Evolutionary conservation across 2,329 filamentous ascomycete species (phyloP).

Genomic region (Ascochyta koolunga): DNA sequence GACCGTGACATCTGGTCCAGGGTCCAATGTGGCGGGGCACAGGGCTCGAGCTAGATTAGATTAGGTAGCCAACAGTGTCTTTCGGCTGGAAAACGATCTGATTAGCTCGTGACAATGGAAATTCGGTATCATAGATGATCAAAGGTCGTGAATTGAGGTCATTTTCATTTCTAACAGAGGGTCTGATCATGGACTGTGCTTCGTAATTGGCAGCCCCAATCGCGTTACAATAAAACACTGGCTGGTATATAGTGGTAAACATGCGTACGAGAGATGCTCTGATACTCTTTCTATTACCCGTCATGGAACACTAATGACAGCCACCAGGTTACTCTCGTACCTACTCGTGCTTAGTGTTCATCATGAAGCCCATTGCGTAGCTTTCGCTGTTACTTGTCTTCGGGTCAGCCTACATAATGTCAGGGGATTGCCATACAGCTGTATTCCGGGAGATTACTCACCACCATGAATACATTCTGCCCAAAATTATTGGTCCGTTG

Average conservation of each 20-base stretch:
- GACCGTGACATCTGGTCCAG: slow-evolving; percentile 20
- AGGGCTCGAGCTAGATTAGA: slow-evolving; percentile 12
- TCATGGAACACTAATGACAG: neutral
- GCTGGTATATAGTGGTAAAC: neutral
- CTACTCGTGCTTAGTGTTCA: slow-evolving; percentile 22
- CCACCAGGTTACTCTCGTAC: neutral
- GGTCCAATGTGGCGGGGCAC: slow-evolving; percentile 21
- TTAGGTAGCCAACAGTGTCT: neutral
- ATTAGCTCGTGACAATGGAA: neutral
- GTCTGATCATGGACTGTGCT: neutral
- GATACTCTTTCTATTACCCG: neutral
- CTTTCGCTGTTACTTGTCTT: slow-evolving; percentile 33
- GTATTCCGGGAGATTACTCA: slow-evolving; percentile 25
- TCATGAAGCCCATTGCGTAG: slow-evolving; percentile 38
- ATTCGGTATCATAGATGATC: too few species aligned
- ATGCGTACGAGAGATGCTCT: neutral
- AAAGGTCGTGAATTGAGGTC: neutral
- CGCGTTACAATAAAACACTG: neutral
- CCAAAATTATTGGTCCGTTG: slow-evolving; percentile 38
- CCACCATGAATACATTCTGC: slow-evolving; percentile 50
- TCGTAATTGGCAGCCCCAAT: neutral
- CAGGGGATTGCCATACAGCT: neutral
- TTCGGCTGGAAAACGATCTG: too few species aligned
- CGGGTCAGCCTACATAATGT: slow-evolving; percentile 31
- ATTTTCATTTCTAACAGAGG: neutral